These are phyloP conservation scores for Dovyalis caffra DNA, from an alignment of 345 rosid genomes.

Conservation along the genomic window DNA sequence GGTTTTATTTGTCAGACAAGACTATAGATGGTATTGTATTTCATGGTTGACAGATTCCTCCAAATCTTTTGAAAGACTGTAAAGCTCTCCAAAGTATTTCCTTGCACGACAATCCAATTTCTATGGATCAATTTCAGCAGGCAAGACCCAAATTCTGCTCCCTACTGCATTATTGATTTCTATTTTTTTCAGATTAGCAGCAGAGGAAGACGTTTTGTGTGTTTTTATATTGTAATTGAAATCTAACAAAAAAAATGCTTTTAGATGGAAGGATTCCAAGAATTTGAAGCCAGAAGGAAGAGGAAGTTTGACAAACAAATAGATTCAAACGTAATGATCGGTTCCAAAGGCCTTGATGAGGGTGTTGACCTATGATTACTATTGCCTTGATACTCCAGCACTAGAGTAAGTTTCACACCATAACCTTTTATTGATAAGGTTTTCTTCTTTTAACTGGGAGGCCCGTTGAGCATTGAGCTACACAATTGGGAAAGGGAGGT, in stretches of 20 bases:
- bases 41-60: constrained; percentile 58
- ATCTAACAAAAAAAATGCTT: neutral
- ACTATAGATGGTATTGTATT: neutral
- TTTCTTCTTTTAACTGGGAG: neutral
- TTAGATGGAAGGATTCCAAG: constrained; percentile 90
- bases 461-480: neutral
- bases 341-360: constrained; percentile 92
- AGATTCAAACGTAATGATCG: constrained; percentile 91
- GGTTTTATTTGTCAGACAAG: neutral
- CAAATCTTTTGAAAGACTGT: constrained; percentile 72
- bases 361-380: constrained; percentile 65
- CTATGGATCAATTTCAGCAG: constrained; percentile 94
- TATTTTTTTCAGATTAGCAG: neutral
- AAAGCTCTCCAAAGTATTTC: constrained; percentile 85
- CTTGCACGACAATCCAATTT: constrained; percentile 81
- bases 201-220: neutral
- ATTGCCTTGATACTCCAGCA: neutral
- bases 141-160: constrained; percentile 33
- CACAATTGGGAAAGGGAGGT: neutral
- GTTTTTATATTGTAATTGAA: neutral
- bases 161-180: neutral
- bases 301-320: constrained; percentile 94
- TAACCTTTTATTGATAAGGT: neutral
- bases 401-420: constrained; percentile 6
- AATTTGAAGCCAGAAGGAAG: constrained; percentile 89